phyloP scores from a whole-genome alignment of 78 protist genomes.

The Monosiga brevicollis region DNA sequence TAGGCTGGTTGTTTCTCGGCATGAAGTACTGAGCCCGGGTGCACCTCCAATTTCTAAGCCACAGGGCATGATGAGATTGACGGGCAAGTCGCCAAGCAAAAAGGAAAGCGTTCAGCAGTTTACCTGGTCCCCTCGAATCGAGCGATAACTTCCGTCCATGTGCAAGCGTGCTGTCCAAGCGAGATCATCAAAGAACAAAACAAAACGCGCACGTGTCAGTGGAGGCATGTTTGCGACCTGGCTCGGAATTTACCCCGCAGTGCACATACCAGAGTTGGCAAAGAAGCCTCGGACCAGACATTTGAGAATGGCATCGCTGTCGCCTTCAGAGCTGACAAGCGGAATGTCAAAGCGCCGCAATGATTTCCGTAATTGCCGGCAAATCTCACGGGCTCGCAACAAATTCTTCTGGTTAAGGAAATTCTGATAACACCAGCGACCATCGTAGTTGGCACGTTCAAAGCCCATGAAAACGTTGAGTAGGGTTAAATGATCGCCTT shows the following conservation, averaged over 20 bases:
- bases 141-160: slow-evolving; percentile 26
- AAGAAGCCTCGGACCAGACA: slow-evolving; percentile 62
- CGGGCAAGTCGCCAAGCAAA: too few relatives aligned
- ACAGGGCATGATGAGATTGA: too few relatives aligned
- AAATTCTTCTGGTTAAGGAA: slow-evolving; percentile 16
- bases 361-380: slow-evolving; percentile 3
- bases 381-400: slow-evolving; percentile 20
- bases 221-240: too few relatives aligned
- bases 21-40: slow-evolving; percentile 59
- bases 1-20: slow-evolving; percentile 46
- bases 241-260: too few relatives aligned
- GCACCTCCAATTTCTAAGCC: slow-evolving; percentile 26
- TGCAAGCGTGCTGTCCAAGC: slow-evolving; percentile 37
- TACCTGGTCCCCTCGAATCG: not conserved
- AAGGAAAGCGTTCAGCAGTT: too few relatives aligned
- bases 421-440: slow-evolving; percentile 17
- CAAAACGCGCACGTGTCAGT: too few relatives aligned
- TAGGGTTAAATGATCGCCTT: slow-evolving; percentile 79
- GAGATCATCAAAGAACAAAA: too few relatives aligned
- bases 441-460: slow-evolving; percentile 1
- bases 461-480: slow-evolving; percentile 34
- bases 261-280: too few relatives aligned
- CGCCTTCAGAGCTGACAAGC: not conserved
- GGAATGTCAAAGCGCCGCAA: not conserved
- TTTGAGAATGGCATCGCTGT: slow-evolving; percentile 14